phyloP scores from a whole-genome alignment of 176 grass and related monocot genomes.

The Oryza meyeriana region DNA sequence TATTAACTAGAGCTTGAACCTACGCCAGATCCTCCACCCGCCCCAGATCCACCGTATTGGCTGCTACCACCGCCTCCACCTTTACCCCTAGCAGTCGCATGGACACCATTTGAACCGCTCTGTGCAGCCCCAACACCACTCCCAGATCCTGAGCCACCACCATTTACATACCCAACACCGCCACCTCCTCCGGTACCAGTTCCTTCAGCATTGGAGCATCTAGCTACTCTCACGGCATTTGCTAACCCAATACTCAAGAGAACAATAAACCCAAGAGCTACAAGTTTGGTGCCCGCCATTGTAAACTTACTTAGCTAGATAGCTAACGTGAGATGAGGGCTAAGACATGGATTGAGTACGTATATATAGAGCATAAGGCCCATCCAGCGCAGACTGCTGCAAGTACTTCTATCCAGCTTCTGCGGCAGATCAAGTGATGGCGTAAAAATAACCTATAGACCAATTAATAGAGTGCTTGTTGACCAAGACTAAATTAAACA shows the following conservation, averaged over 20 bases:
- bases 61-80: not conserved
- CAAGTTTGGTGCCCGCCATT: slow-evolving; percentile 16
- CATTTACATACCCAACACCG: not conserved
- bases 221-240: slow-evolving; percentile 8
- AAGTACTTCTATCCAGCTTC: not conserved
- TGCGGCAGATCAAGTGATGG: not conserved
- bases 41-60: not conserved
- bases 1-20: not conserved
- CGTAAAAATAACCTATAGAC: not conserved
- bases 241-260: slow-evolving; percentile 20
- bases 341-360: not conserved
- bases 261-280: not conserved
- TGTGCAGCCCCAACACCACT: not conserved
- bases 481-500: not conserved
- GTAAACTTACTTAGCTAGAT: not conserved
- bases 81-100: not conserved
- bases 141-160: not conserved
- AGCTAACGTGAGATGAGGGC: not conserved
- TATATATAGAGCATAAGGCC: slow-evolving; percentile 18
- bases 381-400: not conserved
- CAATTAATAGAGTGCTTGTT: not conserved
- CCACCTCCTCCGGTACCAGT: not conserved
- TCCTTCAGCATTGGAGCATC: not conserved
- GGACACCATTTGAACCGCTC: not conserved
- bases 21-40: not conserved